Base-by-base conservation (phyloP, 2,329 filamentous ascomycete species). In the Clonostachys chloroleuca region DNA sequence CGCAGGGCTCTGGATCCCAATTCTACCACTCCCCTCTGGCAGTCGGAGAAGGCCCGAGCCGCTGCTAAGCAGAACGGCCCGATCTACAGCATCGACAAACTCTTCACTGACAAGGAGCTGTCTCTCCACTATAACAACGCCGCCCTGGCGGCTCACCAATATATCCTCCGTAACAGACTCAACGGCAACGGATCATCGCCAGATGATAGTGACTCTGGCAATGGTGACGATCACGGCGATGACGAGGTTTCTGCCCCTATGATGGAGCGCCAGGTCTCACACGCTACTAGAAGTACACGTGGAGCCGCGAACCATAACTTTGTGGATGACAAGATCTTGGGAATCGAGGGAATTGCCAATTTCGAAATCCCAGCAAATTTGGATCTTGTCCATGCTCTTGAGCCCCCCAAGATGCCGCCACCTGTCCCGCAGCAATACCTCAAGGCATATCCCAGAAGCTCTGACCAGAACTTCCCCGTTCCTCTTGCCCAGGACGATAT, bases 71-170 rank as follows among this genome's bases (percentile, higher is more conserved):
- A 81, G 56, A 75, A 78, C 17, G 81, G 79, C 9, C 75, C 80
- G 0, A 66, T 82, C 2, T 85, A 84, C 60, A 85, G 78, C 59
- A 78, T 87, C 49, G 82, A 86, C 56, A 86, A 86, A 67, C 75
- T 87, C 36, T 87, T 87, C 44, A 86, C 83, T 0, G 83, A 87
- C 55, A 86, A 84, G 63, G 83, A 87, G 65, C 72, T 87, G 33
- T 74, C 78, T 5, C 75, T 86, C 69, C 80, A 80, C 30, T 85
- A 85, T 60, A 85, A 84, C 50, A 67, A 72, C 5, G 78, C 83
- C 6, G 81, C 83, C 33, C 56, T 84, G 17, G 81, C 81, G 3
- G 76, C 83, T 9, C 79, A 84, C 60, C 78, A 80, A 51, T 79
- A 83, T 56, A 73, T 85, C 48, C 64, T 83, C 45, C 76, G 79